Evolutionary conservation across 2,329 filamentous ascomycete species (phyloP), one percentile per base, ranked within the genome.

Genomic region (Penicillium sumatraense): DNA sequence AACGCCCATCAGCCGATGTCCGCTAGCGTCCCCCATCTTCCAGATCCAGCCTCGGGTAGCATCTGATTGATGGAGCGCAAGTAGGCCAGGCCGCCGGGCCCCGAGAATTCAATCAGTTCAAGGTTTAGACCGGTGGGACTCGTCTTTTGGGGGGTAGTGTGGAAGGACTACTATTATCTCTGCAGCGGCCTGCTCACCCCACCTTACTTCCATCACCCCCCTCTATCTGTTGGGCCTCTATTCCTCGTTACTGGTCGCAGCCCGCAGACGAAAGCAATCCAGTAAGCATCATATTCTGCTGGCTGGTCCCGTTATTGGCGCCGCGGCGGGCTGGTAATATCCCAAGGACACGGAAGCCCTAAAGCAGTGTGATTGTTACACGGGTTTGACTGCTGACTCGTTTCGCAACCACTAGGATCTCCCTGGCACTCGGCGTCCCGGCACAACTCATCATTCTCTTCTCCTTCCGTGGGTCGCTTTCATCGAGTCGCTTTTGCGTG

Each of bases 341-440:
- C 45, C 60, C 54, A 54, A 50, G 35, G 48, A 52, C 51, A 53
- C 44, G 58, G 42, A 54, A 64, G 58, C 61, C 61, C 63, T 65
- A 64, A 64, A 48, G 59, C 54, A 60, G 56, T 61, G 59, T 62
- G 60, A 63, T 61, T 62, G 63, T 65, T 64, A 64, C 63, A 64
- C 63, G 51, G 52, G 46, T 57, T 57, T 57, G 55, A 56, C 61
- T 57, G 63, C 61, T 63, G 61, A 64, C 63, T 65, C 56, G 60
- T 60, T 63, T 60, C 55, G 51, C 49, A 57, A 61, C 57, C 60
- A 61, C 62, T 64, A 64, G 60, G 57, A 60, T 61, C 53, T 63
- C 56, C 60, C 55, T 58, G 49, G 42, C 48, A 41, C 24, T 50
- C 48, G 16, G 35, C 49, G 16, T 49, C 24, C 24, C 27, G 46